A percentile compares a stretch with the other conserved stretches of the same genome.
Conservation (phyloP, 192 early-diverging fungal species). For the Coemansia erecta region DNA sequence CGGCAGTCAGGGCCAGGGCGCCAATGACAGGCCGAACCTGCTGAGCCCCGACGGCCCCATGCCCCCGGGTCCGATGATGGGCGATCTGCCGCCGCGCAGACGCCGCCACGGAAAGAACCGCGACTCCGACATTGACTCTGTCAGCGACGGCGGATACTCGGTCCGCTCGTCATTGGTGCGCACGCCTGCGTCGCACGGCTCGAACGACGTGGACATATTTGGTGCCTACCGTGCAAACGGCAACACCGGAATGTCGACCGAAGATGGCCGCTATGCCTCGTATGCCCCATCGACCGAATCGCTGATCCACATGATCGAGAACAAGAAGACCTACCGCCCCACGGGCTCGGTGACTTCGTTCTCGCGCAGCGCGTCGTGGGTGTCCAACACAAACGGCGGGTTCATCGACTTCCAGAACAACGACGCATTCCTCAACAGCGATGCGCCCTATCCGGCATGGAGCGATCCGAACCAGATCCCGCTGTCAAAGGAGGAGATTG, state of each 20-base stretch:
- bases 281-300: conserved; percentile 71
- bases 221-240: conserved; percentile 50
- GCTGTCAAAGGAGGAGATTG: conserved; percentile 64
- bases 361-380: conserved; percentile 57
- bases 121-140: conserved; percentile 53
- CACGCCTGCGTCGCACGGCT: conserved; percentile 54
- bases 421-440: conserved; percentile 46
- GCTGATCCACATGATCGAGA: conserved; percentile 65
- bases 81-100: conserved; percentile 46
- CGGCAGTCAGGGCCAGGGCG: conserved; percentile 18
- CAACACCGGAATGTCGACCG: conserved; percentile 29
- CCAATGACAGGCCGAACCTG: conserved; percentile 35
- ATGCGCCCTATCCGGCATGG: conserved; percentile 57
- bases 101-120: conserved; percentile 49
- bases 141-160: conserved; percentile 57
- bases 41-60: conserved; percentile 53
- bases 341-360: conserved; percentile 59
- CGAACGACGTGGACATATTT: conserved; percentile 55
- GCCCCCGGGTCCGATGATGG: conserved; percentile 49
- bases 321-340: conserved; percentile 58
- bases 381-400: conserved; percentile 54
- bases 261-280: conserved; percentile 66
- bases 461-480: conserved; percentile 64
- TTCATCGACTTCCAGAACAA: conserved; percentile 55
- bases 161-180: conserved; percentile 58